Evolutionary conservation across 371 early-diverging fungal species (phyloP).

Genomic region (Mucor lusitanicus): DNA sequence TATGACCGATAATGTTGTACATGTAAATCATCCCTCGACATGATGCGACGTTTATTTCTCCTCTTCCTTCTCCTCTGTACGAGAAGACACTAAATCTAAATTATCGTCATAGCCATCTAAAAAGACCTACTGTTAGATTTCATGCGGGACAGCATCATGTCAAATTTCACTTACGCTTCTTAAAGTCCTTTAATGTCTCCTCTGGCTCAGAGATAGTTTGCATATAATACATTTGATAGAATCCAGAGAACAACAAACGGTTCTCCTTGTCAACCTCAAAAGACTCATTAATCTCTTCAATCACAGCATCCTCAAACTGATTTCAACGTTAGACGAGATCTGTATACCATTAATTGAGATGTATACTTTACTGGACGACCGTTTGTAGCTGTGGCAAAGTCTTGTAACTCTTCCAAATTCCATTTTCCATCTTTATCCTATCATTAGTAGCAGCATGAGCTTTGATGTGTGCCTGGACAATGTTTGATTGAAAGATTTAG

Average conservation of each 20-base stretch:
- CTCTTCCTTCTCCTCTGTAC: slow-evolving; percentile 25
- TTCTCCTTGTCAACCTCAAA: slow-evolving; percentile 61
- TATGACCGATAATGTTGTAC: not conserved
- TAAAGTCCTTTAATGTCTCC: slow-evolving; percentile 75
- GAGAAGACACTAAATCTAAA: slow-evolving; percentile 34
- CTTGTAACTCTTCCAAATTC: slow-evolving; percentile 63
- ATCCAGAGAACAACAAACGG: slow-evolving; percentile 62
- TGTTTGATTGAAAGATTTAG: slow-evolving; percentile 12
- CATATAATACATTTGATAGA: slow-evolving; percentile 75
- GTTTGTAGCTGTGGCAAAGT: slow-evolving; percentile 73
- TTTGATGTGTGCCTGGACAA: not conserved
- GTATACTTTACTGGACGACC: slow-evolving; percentile 60
- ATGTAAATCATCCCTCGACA: no score
- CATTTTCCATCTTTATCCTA: slow-evolving; percentile 66
- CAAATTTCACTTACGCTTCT: slow-evolving; percentile 44
- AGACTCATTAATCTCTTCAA: slow-evolving; percentile 61
- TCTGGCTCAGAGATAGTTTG: slow-evolving; percentile 70
- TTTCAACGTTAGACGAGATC: no score
- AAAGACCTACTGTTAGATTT: not conserved
- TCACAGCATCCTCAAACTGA: slow-evolving; percentile 71
- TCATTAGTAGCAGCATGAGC: not conserved
- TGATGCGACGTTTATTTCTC: not conserved
- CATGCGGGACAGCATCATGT: not conserved
- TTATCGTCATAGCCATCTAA: slow-evolving; percentile 47
- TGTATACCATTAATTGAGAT: slow-evolving; percentile 34